Percentiles rank a stretch among this genome's conserved stretches.
Conservation (phyloP, 1,284 basidiomycete species). For the Neonothopanus nambi region DNA sequence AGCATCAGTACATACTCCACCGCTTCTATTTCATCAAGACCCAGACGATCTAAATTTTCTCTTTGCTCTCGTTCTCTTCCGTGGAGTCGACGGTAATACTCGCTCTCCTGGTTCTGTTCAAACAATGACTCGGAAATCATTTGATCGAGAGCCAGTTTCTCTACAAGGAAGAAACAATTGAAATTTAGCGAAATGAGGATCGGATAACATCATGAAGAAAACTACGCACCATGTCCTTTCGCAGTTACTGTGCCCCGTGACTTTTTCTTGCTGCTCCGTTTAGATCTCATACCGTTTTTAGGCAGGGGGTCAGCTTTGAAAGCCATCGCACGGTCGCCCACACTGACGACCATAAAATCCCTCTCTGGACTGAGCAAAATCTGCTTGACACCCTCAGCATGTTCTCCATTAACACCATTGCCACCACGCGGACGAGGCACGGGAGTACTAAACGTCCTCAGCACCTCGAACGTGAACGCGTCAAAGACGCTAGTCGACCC, state of each 20-base stretch:
- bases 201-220: constrained; percentile 7
- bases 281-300: constrained; percentile 33
- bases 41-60: constrained; percentile 59
- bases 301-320: constrained; percentile 64
- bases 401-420: constrained; percentile 24
- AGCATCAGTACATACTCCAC: constrained; percentile 86
- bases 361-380: constrained; percentile 59
- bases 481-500: constrained; percentile 72
- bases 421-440: constrained; percentile 35
- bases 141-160: constrained; percentile 62
- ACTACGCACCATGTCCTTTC: constrained; percentile 60
- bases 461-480: constrained; percentile 56
- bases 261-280: constrained; percentile 36
- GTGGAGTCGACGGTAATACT: constrained; percentile 35
- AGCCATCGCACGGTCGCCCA: constrained; percentile 65
- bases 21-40: constrained; percentile 76
- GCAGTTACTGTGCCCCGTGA: constrained; percentile 32
- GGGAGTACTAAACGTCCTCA: constrained; percentile 55
- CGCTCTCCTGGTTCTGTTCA: constrained; percentile 52
- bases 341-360: constrained; percentile 62
- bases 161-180: constrained; percentile 35
- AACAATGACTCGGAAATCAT: constrained; percentile 63
- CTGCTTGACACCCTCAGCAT: constrained; percentile 55
- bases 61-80: constrained; percentile 58
- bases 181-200: constrained; percentile 20